Evolutionary conservation across 2,329 filamentous ascomycete species (phyloP), one percentile per base, ranked within the genome.

Genomic region (Akanthomyces dipterigenus): DNA sequence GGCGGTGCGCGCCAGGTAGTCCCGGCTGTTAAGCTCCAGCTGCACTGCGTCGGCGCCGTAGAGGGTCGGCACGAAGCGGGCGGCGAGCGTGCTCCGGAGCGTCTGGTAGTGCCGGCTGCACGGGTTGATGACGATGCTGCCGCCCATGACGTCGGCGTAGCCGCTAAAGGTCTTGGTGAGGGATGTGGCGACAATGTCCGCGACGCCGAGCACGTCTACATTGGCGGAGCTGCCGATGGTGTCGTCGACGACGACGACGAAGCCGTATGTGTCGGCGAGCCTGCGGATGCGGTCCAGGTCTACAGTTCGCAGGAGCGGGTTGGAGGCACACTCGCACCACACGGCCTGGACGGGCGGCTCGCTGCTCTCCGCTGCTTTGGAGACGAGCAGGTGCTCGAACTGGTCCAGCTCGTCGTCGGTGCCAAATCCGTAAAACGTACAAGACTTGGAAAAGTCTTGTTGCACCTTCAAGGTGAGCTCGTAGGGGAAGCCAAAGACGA

Each of bases 141-240:
- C 83, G 38, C 73, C 82, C 73, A 85, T 79, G 53, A 81, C 78
- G 65, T 87, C 77, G 24, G 81, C 76, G 63, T 78, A 78, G 18
- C 84, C 84, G 63, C 73, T 82, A 67, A 87, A 86, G 1, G 77
- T 76, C 69, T 86, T 86, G n/a, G 82, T 85, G 18, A 85, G 72
- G 26, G 77, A 81, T 0, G 79, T 79, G 18, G 82, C 65, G 34
- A 86, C 63, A 0, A 83, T 68, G 64, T 86, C 82, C 1, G 78
- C 77, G 0, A 75, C 71, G 5, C 70, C 65, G 3, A 83, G 68
- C 38, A 86, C 69, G 66, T 86, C 80, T 62, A 82, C 68, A 66
- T 81, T 82, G 66, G 70, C 75, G 60, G 79, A 79, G 31, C 74
- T 75, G n/a, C 73, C 74, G 50, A 80, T 63, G 0, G 80, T 82